phyloP scores from a whole-genome alignment of 1,284 basidiomycete species.

The Fomitopsis schrenkii region DNA sequence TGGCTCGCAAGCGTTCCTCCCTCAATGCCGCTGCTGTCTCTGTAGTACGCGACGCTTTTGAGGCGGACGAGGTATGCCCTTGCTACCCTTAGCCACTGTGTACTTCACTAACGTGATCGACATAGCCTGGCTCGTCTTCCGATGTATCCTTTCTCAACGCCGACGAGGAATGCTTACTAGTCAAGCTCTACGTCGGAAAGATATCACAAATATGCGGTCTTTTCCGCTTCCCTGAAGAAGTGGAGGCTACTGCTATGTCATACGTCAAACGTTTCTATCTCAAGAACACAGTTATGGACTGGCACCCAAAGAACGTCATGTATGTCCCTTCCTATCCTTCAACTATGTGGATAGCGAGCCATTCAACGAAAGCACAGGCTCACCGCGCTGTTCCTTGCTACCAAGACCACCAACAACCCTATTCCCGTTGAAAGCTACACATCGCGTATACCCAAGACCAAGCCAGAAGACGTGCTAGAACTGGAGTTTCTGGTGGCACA shows the following conservation, averaged over 20 bases:
- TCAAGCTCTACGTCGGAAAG: conserved; percentile 87
- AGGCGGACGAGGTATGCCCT: conserved; percentile 69
- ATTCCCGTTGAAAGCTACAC: conserved; percentile 86
- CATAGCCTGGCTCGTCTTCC: conserved; percentile 63
- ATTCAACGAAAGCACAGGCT: conserved; percentile 53
- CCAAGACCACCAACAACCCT: conserved; percentile 94
- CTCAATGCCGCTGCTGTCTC: conserved; percentile 75
- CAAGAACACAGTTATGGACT: conserved; percentile 98
- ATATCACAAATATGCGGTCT: conserved; percentile 82
- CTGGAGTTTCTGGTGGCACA: conserved; percentile 96
- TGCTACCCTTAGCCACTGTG: conserved; percentile 6
- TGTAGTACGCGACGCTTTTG: conserved; percentile 72
- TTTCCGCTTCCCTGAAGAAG: conserved; percentile 87
- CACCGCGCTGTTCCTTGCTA: conserved; percentile 91
- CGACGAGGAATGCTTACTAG: conserved; percentile 84
- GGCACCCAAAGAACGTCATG: conserved; percentile 99
- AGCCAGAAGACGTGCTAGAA: conserved; percentile 80
- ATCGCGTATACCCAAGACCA: conserved; percentile 74
- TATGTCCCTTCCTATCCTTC: conserved; percentile 36
- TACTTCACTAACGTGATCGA: conserved; percentile 4
- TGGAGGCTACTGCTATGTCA: conserved; percentile 88
- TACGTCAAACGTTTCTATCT: conserved; percentile 98
- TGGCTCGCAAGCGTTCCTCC: conserved; percentile 54
- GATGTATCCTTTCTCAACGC: conserved; percentile 72
- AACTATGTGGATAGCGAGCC: background rate